phyloP scores from a whole-genome alignment of 495 filamentous ascomycete species.

The Baudoinia panamericana region DNA sequence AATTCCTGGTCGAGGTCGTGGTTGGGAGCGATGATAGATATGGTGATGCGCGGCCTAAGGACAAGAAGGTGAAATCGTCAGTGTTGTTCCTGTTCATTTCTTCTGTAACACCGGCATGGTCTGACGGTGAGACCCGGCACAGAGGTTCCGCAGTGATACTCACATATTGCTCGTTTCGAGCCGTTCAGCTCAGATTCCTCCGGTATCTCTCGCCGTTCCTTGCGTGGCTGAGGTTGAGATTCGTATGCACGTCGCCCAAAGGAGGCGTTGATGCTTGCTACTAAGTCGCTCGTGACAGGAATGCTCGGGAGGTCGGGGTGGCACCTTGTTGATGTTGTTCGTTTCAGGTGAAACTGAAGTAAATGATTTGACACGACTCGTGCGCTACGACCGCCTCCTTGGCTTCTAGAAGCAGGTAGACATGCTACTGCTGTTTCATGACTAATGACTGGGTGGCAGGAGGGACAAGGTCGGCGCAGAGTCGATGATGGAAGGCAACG shows the following conservation, averaged over 20 bases:
- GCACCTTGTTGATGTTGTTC: no score
- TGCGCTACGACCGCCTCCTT: no score
- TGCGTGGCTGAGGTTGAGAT: conserved; percentile 6
- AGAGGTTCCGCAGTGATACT: conserved; percentile 10
- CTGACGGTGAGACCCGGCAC: conserved; percentile 18
- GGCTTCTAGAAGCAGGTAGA: conserved; percentile 4
- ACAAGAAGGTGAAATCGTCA: conserved; percentile 1
- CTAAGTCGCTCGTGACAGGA: conserved; percentile 11
- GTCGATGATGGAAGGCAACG: no score
- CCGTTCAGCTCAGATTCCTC: background rate
- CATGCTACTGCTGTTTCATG: background rate
- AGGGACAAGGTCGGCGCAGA: no score
- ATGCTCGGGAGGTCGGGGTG: conserved; percentile 3
- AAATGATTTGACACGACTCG: no score
- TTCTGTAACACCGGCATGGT: conserved; percentile 11
- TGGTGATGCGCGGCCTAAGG: conserved; percentile 56
- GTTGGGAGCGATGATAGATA: conserved; percentile 64
- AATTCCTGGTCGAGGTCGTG: conserved; percentile 58
- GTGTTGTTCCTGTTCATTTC: background rate
- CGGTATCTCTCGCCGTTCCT: conserved; percentile 9
- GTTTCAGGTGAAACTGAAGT: no score
- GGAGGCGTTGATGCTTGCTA: conserved; percentile 1
- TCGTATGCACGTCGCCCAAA: conserved; percentile 19
- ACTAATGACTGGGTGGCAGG: no score
- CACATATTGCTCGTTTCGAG: conserved; percentile 14